A percentile compares a stretch with the other conserved stretches of the same genome.
Evolutionary conservation across 495 filamentous ascomycete species (phyloP).

Genomic region (Copromyces sp.): DNA sequence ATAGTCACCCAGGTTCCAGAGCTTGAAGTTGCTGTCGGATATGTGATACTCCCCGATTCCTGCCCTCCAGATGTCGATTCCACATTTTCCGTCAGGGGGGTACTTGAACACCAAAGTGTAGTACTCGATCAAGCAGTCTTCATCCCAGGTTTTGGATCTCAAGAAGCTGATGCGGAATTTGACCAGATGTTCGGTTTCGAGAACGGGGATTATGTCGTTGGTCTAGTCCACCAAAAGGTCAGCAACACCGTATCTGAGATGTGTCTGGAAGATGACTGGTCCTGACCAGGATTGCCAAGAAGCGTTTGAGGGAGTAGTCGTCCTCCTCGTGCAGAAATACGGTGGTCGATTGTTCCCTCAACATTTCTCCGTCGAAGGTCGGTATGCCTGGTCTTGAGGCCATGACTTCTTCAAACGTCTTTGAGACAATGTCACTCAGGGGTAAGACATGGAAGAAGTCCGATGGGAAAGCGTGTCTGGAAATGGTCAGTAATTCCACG

Average conservation of each 20-base stretch:
- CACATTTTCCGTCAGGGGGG: conserved; percentile 2
- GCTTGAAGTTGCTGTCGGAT: background rate
- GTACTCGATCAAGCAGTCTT: conserved; percentile 10
- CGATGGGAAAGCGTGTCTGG: conserved; percentile 12
- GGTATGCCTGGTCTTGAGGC: conserved; percentile 1
- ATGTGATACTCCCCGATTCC: conserved; percentile 5
- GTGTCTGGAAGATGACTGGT: background rate
- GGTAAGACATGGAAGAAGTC: conserved; percentile 13
- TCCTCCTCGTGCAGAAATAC: conserved; percentile 8
- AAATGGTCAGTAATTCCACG: background rate
- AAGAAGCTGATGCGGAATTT: conserved; percentile 15
- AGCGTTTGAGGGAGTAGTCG: conserved; percentile 5
- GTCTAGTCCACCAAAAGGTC: background rate
- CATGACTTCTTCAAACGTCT: conserved; percentile 12
- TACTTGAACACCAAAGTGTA: conserved; percentile 15
- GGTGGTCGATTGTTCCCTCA: conserved; percentile 6
- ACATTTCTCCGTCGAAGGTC: conserved; percentile 1
- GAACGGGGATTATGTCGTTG: conserved; percentile 13
- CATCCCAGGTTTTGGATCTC: background rate
- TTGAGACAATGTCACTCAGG: background rate
- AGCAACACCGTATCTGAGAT: background rate
- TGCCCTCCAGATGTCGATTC: conserved; percentile 16
- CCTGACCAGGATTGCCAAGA: conserved; percentile 16
- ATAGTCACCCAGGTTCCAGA: conserved; percentile 18
- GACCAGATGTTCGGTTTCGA: conserved; percentile 13